Base-by-base conservation (phyloP, 495 filamentous ascomycete species). In the Apodospora peruviana region DNA sequence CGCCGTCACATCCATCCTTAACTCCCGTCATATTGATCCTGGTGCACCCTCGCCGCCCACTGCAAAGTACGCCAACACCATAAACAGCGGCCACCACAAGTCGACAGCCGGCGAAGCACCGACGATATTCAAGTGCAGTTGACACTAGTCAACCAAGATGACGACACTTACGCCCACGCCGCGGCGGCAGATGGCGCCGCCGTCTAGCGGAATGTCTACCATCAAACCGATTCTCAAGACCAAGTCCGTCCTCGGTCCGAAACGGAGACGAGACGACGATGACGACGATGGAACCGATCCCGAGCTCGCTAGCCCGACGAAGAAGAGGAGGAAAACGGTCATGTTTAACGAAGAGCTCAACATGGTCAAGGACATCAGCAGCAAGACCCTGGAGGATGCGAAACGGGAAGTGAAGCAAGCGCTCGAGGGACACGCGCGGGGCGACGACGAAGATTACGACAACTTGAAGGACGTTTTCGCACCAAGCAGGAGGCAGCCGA, bases 361-460 rank as follows among this genome's bases (percentile, higher is more conserved):
- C 57, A 77, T 84, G 52, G 63, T 85, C 34, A 74, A 78, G 46
- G 73, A 83, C 27, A 65, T 76, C 34, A 64, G 66, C 40, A 50
- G 60, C 47, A 64, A 72, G 49, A 67, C 64, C 17, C 48, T 76
- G 16, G 70, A 71, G 53, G 76, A 67, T 68, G 82, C 62, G 76
- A 89, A 77, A 74, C 81, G 84, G 35, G 87, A 91, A 53, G 83
- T 95, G 25, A 77, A 76, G 58, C 75, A 80, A 50, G 88, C 85
- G 1, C 76, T 96, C 14, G 82, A 90, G 53, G 70, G 64, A 5
- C 82, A 88, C 57, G 69, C 75, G 57, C 70, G 74, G 22, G 81
- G 82, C 42, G 85, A 91, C 54, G 83, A 80, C 49, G 78, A 81
- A 44, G 79, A 75, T 40, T 94, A 94, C 58, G 81, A 90, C 46